Base-by-base conservation (phyloP, 495 filamentous ascomycete genomes). In the Astrocystis sublimbata region DNA sequence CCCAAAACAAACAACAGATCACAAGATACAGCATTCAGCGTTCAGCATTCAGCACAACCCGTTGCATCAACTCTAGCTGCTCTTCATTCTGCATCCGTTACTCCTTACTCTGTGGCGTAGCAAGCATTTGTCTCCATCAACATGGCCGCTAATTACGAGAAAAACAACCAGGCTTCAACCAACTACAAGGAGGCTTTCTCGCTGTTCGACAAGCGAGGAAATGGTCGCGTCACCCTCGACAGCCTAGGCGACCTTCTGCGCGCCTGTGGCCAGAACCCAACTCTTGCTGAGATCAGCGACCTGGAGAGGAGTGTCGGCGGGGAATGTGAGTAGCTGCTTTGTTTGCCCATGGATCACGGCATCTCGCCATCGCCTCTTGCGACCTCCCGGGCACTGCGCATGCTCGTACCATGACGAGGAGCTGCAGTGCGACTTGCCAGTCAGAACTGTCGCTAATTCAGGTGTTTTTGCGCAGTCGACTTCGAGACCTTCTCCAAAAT, bases 181-280 rank as follows among this genome's bases (percentile, higher is more conserved):
- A 98, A 98, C 87, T 98, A 98, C 91, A 97, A 97, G 83, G 94
- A 98, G 88, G 94, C 94, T 63, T 98, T 98, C 83, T 91, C 92
- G 52, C 91, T 98, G 71, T 98, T 97, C 83, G 94, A 98, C 81
- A 97, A 96, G 85, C 92, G 94, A 70, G 94, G 96, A 70, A 93
- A 89, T 71, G 91, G 91, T 65, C 92, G 90, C 62, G 94, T 98
- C 67, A 74, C 89, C 9, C 83, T 91, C 74, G 89, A 93, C 59
- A 89, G 87, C 56, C 86, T 98, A 17, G 94, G 94, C 31, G 96
- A 98, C 71, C 85, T 98, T 35, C 86, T 98, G 38, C 89, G 96
- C 69, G 94, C 94, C 8, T 98, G 94, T 72, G 94, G 94, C 1
- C 94, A 98, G 83, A 98, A 98, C 76, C 94, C 94, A 24, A 98